Conservation (phyloP, 2,329 filamentous ascomycete species). For the Exophiala spinifera region DNA sequence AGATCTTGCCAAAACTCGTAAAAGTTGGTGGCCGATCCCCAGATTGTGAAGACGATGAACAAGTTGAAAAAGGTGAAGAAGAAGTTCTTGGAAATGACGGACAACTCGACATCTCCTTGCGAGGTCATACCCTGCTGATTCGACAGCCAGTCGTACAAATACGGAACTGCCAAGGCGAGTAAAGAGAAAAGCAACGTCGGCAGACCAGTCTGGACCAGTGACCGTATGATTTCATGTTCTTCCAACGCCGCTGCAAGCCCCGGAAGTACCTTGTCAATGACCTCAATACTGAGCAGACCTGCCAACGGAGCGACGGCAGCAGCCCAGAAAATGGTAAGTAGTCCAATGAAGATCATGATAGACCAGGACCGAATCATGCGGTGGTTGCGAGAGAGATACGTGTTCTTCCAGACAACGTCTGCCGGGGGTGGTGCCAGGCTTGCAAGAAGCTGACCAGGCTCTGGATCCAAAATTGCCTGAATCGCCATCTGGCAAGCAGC, state of each 20-base stretch:
- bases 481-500: slow-evolving; percentile 92
- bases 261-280: slow-evolving; percentile 71
- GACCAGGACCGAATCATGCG: slow-evolving; percentile 77
- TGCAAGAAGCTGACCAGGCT: slow-evolving; percentile 79
- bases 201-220: slow-evolving; percentile 80
- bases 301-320: slow-evolving; percentile 76
- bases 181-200: slow-evolving; percentile 83
- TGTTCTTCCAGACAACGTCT: slow-evolving; percentile 94
- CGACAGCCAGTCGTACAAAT: slow-evolving; percentile 89
- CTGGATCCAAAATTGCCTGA: slow-evolving; percentile 87
- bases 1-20: slow-evolving; percentile 62
- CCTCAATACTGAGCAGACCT: slow-evolving; percentile 74
- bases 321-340: slow-evolving; percentile 87
- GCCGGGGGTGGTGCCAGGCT: slow-evolving; percentile 82
- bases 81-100: slow-evolving; percentile 96
- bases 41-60: slow-evolving; percentile 88
- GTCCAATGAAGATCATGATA: slow-evolving; percentile 76
- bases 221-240: slow-evolving; percentile 65
- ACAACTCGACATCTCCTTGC: slow-evolving; percentile 88
- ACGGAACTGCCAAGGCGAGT: slow-evolving; percentile 85
- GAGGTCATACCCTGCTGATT: slow-evolving; percentile 94
- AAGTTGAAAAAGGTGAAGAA: slow-evolving; percentile 99
- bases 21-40: slow-evolving; percentile 75
- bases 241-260: slow-evolving; percentile 65
- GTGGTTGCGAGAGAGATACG: slow-evolving; percentile 71